phyloP scores from a whole-genome alignment of 164 flowering plant species.

The Macadamia integrifolia region DNA sequence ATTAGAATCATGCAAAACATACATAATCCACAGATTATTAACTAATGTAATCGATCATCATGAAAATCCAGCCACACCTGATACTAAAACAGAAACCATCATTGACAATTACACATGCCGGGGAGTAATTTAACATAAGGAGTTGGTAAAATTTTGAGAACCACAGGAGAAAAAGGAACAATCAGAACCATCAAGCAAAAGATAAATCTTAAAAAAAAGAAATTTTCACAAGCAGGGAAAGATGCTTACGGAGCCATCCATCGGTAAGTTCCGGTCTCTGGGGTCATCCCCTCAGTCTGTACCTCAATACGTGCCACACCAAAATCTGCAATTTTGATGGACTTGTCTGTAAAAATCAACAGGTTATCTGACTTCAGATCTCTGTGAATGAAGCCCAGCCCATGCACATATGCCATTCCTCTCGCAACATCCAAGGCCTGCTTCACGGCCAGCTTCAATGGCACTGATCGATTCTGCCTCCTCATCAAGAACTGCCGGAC shows the following conservation, averaged over 20 bases:
- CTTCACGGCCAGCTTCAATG: conserved; percentile 56
- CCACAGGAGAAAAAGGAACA: not conserved
- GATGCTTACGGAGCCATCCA: conserved; percentile 85
- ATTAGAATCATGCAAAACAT: not conserved
- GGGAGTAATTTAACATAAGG: not conserved
- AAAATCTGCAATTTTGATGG: conserved; percentile 72
- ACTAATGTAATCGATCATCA: not conserved
- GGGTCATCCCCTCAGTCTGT: conserved; percentile 76
- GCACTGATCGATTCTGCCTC: conserved; percentile 52
- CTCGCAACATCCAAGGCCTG: conserved; percentile 77
- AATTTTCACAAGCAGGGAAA: not conserved
- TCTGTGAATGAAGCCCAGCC: conserved; percentile 55
- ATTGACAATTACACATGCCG: not conserved
- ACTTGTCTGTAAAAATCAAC: conserved; percentile 45
- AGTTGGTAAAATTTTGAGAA: not conserved
- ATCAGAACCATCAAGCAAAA: not conserved
- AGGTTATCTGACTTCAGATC: conserved; percentile 69
- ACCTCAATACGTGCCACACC: conserved; percentile 80
- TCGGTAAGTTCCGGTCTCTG: conserved; percentile 75
- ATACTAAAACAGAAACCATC: not conserved
- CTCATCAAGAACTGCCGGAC: conserved; percentile 54
- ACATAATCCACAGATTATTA: not conserved
- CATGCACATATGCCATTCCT: conserved; percentile 76
- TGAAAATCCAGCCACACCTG: not conserved
- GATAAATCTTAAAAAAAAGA: not conserved